Base-by-base conservation (phyloP, 2,329 filamentous ascomycete genomes). In the Emydomyces testavorans region DNA sequence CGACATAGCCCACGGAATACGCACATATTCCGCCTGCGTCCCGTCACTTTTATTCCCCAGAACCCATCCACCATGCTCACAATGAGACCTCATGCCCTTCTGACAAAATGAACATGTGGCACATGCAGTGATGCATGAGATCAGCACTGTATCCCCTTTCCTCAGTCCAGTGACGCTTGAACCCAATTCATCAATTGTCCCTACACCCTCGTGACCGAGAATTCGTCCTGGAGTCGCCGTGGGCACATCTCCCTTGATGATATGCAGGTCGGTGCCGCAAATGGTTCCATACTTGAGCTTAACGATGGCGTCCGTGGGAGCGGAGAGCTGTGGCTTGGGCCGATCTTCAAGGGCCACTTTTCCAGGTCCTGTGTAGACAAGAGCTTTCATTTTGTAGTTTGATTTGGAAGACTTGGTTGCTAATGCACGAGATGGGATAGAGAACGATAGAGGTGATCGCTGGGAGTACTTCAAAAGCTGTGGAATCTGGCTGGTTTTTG, bases 201-300 rank as follows among this genome's bases (percentile, higher is more conserved):
- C 75, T 0, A 77, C 71, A 34, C 72, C 73, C 56, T 78, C 74
- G 52, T 77, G 74, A 29, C 75, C 74, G 0, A 78, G 62, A 2
- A 75, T 65, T 0, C 65, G 64, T 6, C 74, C 74, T 0, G 64
- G 61, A 4, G 65, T 53, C 40, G 67, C 70, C 1, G 67, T 72
- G 0, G 74, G 65, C 0, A 78, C 73, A 53, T 77, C 66, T 13
- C 75, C 75, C 49, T 73, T 71, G 49, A 69, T 60, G 51, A 79
- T 78, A 55, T 79, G 76, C 11, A 78, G 60, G 55, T 79, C 76
- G 0, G 71, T 71, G 20, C 74, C 73, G 56, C 75, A 77, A 53
- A 75, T 75, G 8, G 72, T 73, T 0, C 69, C 68, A 46, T 74
- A 66, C 6, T 62, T 60, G 34, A 76, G 49, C 48, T 68, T 70